Evolutionary conservation across 192 early-diverging fungal species (phyloP).

Genomic region (Podila epicladia): DNA sequence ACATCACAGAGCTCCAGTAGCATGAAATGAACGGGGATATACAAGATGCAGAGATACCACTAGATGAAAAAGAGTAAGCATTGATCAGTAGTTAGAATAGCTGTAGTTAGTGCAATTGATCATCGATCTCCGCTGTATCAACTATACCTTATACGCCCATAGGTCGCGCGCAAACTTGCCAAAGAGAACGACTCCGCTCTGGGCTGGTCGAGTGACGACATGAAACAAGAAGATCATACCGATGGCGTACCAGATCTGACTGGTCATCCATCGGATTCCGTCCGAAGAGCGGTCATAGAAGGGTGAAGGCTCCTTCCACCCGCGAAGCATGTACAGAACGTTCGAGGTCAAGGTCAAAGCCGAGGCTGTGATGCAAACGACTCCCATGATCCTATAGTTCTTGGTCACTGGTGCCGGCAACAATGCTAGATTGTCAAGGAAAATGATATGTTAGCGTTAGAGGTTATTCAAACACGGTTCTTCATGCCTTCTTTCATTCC

Average conservation of each 20-base stretch:
- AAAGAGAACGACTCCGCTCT: conserved; percentile 50
- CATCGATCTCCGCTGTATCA: not conserved
- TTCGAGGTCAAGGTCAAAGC: conserved; percentile 28
- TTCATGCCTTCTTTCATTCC: too few relatives aligned
- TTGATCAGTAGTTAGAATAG: not conserved
- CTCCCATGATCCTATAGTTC: conserved; percentile 38
- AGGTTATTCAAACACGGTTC: too few relatives aligned
- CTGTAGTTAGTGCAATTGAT: not conserved
- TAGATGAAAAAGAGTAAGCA: not conserved
- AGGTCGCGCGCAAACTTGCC: conserved; percentile 43
- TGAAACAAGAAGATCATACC: conserved; percentile 49
- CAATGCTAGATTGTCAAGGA: conserved; percentile 12
- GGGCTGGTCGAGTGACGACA: conserved; percentile 44
- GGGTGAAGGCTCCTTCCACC: conserved; percentile 33
- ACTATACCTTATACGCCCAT: conserved; percentile 40
- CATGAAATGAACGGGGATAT: conserved; percentile 44
- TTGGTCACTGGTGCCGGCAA: conserved; percentile 32
- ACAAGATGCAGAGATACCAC: conserved; percentile 43
- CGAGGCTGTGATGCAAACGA: conserved; percentile 22
- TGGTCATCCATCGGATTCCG: conserved; percentile 38
- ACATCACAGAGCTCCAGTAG: conserved; percentile 35
- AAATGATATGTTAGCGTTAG: not conserved
- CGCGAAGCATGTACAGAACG: conserved; percentile 44
- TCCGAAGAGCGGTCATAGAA: conserved; percentile 19
- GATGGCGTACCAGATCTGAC: conserved; percentile 48